Base-by-base conservation (phyloP, 495 filamentous ascomycete genomes). In the Hypoxylon subgilvum region DNA sequence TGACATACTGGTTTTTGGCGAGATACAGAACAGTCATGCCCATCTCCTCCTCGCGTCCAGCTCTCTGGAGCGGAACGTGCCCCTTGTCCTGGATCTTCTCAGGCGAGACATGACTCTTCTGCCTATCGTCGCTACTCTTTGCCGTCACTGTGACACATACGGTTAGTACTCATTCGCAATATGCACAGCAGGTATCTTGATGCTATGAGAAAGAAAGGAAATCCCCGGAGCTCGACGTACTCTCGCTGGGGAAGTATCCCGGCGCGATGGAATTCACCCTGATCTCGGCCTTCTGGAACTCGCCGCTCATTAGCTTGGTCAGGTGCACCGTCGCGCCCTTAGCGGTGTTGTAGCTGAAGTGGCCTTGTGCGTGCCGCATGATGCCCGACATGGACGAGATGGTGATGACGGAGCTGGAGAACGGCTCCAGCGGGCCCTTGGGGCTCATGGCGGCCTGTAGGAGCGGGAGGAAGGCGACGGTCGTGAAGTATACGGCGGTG, bases 261-360 rank as follows among this genome's bases (percentile, higher is more conserved):
- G 87, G 86, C 12, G 85, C 82, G 38, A 89, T 74, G 0, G 82
- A 82, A 73, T 89, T 89, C 32, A 78, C 76, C 14, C 76, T 73
- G 25, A 90, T 87, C 22, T 76, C 69, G 42, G 82, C 84, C 31
- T 75, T 71, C 8, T 74, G 76, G 34, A 88, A 71, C 19, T 55
- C 67, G 0, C 78, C 82, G 10, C 81, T 74, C 38, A 87, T 70
- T 56, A 81, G 73, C 76, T 88, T 89, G 25, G 84, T 81, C 57
- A 89, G 48, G 35, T 87, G 85, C 13, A 78, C 76, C 1, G 79
- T 70, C 0, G 82, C 84, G 8, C 83, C 82, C 75, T 90, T 90
- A 58, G 79, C 82, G 0, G 72, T 68, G 35, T 78, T 81, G 57
- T 90, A 90, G 7, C 82, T 76, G 65, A 81, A 82, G 28, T 79